Evolutionary conservation across 345 rosid genomes (phyloP).

Genomic region (Geranium rotundifolium): DNA sequence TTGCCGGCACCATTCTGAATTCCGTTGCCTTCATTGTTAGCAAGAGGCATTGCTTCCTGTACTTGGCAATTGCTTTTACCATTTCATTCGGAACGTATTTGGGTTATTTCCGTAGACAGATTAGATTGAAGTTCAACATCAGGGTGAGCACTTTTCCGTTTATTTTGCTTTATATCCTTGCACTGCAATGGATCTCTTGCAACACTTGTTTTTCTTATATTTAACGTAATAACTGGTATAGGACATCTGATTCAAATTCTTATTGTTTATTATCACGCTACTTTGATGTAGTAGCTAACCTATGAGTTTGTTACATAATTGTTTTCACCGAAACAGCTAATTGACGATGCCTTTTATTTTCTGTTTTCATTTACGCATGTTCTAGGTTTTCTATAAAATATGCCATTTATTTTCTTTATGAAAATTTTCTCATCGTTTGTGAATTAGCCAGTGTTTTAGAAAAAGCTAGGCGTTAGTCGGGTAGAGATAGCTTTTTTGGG

Average conservation of each 20-base stretch:
- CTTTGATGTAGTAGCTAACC: neutral
- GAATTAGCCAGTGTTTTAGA: too few species aligned
- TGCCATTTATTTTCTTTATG: too few species aligned
- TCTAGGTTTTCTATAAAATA: too few species aligned
- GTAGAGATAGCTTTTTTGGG: too few species aligned
- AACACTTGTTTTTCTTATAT: too few species aligned
- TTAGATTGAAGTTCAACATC: conserved; percentile 66
- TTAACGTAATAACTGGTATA: neutral
- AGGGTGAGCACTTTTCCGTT: conserved; percentile 35
- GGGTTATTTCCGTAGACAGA: conserved; percentile 61
- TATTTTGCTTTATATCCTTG: neutral
- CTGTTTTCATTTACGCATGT: neutral
- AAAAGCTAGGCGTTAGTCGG: too few species aligned
- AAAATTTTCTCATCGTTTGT: too few species aligned
- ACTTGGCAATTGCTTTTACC: conserved; percentile 45
- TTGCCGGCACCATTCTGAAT: conserved; percentile 27
- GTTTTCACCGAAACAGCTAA: neutral
- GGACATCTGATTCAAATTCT: neutral
- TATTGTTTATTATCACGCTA: too few species aligned
- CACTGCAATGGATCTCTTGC: neutral
- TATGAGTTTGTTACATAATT: too few species aligned
- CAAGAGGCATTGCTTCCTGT: conserved; percentile 50
- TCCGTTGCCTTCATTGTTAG: conserved; percentile 49
- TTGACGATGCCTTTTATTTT: neutral
- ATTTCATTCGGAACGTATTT: conserved; percentile 44